Conservation (phyloP, 1,284 basidiomycete species). For the Agaricales sp. region DNA sequence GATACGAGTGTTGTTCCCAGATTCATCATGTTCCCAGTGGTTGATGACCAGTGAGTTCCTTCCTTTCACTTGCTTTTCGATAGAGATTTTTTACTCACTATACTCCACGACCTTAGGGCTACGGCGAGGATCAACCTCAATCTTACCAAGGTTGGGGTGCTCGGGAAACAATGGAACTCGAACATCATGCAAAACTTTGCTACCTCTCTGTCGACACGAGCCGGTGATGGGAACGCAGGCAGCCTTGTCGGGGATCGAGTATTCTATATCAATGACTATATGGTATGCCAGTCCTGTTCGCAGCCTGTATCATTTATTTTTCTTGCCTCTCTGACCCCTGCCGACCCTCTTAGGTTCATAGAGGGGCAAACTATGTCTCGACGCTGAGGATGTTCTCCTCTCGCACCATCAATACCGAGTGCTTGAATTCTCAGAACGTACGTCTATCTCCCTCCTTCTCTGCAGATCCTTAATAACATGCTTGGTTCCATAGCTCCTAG, state of each 20-base stretch:
- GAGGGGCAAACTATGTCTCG: slow-evolving; percentile 45
- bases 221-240: slow-evolving; percentile 44
- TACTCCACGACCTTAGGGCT: slow-evolving; percentile 35
- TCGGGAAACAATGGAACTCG: slow-evolving; percentile 44
- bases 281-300: slow-evolving; percentile 27
- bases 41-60: slow-evolving; percentile 27
- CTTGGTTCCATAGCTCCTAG: slow-evolving; percentile 31
- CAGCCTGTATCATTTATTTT: background rate
- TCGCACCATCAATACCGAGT: slow-evolving; percentile 55
- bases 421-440: slow-evolving; percentile 52
- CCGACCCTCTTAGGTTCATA: slow-evolving; percentile 34
- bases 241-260: slow-evolving; percentile 48
- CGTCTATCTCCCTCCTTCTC: slow-evolving; percentile 8
- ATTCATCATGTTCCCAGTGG: slow-evolving; percentile 34
- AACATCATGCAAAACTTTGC: slow-evolving; percentile 29
- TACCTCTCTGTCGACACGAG: slow-evolving; percentile 24
- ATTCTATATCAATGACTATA: slow-evolving; percentile 62
- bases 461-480: background rate
- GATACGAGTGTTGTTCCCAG: slow-evolving; percentile 38
- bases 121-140: slow-evolving; percentile 49
- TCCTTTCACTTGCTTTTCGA: no score
- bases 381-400: slow-evolving; percentile 58
- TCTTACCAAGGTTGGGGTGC: slow-evolving; percentile 35
- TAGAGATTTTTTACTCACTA: no score
- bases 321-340: background rate